A percentile compares a stretch with the other conserved stretches of the same genome.
phyloP scores from a whole-genome alignment of 768 basidiomycete species.

The Tylopilus sp. region DNA sequence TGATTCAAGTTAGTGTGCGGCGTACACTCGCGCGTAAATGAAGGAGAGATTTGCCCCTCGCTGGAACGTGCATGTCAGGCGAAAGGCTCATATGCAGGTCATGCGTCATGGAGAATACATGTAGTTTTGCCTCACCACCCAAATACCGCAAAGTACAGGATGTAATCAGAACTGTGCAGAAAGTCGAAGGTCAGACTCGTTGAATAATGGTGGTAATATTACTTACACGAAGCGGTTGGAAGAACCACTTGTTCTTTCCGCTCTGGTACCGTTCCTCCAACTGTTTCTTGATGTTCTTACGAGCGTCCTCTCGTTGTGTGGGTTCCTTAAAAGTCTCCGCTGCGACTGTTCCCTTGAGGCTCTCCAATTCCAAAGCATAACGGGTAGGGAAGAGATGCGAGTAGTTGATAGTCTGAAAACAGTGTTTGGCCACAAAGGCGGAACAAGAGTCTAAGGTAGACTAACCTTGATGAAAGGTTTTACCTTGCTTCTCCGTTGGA shows the following conservation, averaged over 20 bases:
- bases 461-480: conserved; percentile 99
- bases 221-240: conserved; percentile 77
- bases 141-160: conserved; percentile 10
- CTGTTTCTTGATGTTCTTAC: conserved; percentile 95
- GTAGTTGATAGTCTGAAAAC: conserved; percentile 84
- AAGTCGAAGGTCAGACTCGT: conserved; percentile 4
- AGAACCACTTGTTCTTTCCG: conserved; percentile 99
- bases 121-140: conserved; percentile 33
- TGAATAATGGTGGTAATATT: background rate
- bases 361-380: conserved; percentile 95
- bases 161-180: conserved; percentile 34
- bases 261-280: conserved; percentile 91
- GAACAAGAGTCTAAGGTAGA: background rate
- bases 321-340: conserved; percentile 97
- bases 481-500: conserved; percentile 90
- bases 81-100: conserved; percentile 19
- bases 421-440: background rate
- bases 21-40: background rate
- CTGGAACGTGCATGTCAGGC: background rate
- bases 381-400: conserved; percentile 99
- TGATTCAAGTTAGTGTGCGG: background rate
- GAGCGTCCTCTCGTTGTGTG: conserved; percentile 88
- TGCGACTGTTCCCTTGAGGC: conserved; percentile 81
- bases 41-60: background rate
- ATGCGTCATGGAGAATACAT: conserved; percentile 37